A percentile compares a stretch with the other conserved stretches of the same genome.
Conservation (phyloP, 306 rosid genomes). For the Dalbergia cultrata region DNA sequence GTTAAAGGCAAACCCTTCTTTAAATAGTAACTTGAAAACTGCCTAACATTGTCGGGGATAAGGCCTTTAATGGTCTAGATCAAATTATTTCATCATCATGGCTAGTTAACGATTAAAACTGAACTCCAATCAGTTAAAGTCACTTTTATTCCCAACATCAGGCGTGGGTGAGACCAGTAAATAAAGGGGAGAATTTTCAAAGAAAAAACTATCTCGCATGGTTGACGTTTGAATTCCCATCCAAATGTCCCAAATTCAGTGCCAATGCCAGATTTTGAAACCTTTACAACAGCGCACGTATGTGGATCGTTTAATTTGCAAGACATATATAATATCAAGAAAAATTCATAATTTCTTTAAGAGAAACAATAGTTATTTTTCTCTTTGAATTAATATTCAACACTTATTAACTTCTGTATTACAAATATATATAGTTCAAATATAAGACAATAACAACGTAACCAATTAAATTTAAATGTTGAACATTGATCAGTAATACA, state of each 20-base stretch:
- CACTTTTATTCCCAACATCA: slow-evolving; percentile 32
- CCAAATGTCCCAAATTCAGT: slow-evolving; percentile 14
- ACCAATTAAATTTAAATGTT: too few relatives aligned
- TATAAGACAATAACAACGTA: too few relatives aligned
- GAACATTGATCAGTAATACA: too few relatives aligned
- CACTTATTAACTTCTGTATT: too few relatives aligned
- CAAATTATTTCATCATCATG: too few relatives aligned
- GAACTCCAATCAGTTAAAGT: slow-evolving; percentile 17
- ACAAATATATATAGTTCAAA: too few relatives aligned
- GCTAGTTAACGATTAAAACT: too few relatives aligned
- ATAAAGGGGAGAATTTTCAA: not conserved
- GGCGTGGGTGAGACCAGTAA: slow-evolving; percentile 25
- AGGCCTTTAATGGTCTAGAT: not conserved
- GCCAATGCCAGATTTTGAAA: not conserved
- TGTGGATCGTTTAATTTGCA: not conserved
- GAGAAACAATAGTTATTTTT: too few relatives aligned
- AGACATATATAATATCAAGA: not conserved
- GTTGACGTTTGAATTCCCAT: slow-evolving; percentile 34
- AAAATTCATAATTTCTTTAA: too few relatives aligned
- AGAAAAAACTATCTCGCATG: slow-evolving; percentile 35
- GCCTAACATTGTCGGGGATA: not conserved
- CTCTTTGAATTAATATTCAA: not conserved
- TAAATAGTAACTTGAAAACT: not conserved
- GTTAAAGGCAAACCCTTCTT: not conserved
- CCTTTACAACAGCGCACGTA: not conserved